Evolutionary conservation across 371 early-diverging fungal species (phyloP).

Genomic region (Zancudomyces culisetae): DNA sequence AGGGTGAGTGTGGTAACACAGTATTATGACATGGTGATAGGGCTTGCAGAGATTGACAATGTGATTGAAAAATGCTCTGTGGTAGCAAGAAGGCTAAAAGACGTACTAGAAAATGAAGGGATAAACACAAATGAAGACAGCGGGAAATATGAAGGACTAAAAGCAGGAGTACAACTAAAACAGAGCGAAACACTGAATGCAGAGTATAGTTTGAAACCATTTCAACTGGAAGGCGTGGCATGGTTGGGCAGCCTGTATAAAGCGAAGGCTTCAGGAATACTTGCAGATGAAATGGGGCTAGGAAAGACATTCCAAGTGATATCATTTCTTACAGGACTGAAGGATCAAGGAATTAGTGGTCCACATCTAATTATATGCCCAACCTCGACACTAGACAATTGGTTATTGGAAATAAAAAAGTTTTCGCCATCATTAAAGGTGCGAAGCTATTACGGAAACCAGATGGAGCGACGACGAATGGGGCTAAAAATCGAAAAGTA

Average conservation of each 20-base stretch:
- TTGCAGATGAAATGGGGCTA: conserved; percentile 93
- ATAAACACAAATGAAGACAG: conserved; percentile 13
- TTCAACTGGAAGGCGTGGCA: conserved; percentile 83
- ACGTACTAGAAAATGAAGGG: conserved; percentile 9
- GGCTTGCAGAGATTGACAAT: conserved; percentile 48
- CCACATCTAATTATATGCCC: conserved; percentile 78
- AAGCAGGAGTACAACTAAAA: conserved; percentile 9
- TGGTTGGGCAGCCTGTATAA: conserved; percentile 77
- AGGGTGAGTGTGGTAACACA: conserved; percentile 34
- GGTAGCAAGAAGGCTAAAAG: conserved; percentile 24
- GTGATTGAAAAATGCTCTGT: conserved; percentile 43
- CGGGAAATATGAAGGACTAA: conserved; percentile 17
- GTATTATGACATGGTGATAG: conserved; percentile 42
- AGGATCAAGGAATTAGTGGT: conserved; percentile 33
- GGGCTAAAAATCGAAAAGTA: conserved; percentile 24
- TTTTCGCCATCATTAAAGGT: conserved; percentile 51
- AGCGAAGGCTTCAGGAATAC: conserved; percentile 59
- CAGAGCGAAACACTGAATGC: conserved; percentile 14
- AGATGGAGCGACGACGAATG: conserved; percentile 31
- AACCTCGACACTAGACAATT: conserved; percentile 74
- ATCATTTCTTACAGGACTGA: conserved; percentile 49
- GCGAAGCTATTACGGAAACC: conserved; percentile 48
- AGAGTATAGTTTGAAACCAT: conserved; percentile 51
- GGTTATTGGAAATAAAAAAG: conserved; percentile 66
- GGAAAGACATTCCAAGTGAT: conserved; percentile 97